These are phyloP conservation scores for Hypoxylon sp. DNA, from an alignment of 2,329 filamentous ascomycete species.

Conservation along the genomic window DNA sequence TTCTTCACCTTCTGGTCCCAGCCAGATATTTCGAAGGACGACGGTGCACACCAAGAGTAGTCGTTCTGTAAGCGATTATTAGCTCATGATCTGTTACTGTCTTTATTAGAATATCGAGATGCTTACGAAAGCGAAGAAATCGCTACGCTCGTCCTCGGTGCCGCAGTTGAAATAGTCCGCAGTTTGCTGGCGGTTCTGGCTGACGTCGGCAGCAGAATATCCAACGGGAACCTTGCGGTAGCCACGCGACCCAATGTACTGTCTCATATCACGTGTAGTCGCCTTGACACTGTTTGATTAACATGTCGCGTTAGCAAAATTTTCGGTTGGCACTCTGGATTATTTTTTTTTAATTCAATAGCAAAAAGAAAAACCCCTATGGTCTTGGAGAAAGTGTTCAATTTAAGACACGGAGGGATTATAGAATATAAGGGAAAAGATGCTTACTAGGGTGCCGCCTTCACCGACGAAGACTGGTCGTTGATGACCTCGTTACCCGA, in stretches of 20 bases:
- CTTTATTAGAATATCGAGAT: not conserved
- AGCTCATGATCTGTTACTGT: constrained; percentile 15
- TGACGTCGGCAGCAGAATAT: constrained; percentile 83
- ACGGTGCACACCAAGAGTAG: constrained; percentile 84
- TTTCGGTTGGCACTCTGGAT: too few relatives aligned
- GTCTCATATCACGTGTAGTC: constrained; percentile 79
- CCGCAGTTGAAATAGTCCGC: constrained; percentile 96
- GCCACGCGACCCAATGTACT: constrained; percentile 72
- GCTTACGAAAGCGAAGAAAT: constrained; percentile 81
- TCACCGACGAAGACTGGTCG: constrained; percentile 70
- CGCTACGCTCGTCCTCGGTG: constrained; percentile 81
- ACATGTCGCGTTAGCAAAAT: too few relatives aligned
- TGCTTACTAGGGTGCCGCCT: constrained; percentile 76
- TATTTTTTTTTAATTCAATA: too few relatives aligned
- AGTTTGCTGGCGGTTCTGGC: constrained; percentile 86
- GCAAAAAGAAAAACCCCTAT: too few relatives aligned
- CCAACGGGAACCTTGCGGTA: constrained; percentile 79
- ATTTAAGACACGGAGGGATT: too few relatives aligned
- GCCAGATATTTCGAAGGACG: constrained; percentile 75
- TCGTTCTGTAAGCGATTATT: constrained; percentile 67
- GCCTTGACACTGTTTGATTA: too few relatives aligned
- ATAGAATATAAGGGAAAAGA: too few relatives aligned
- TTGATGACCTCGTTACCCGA: constrained; percentile 86
- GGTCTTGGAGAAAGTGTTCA: too few relatives aligned
- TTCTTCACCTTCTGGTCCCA: constrained; percentile 92